phyloP scores from a whole-genome alignment of 108 stramenopile species.

The Nannochloropsis salina region DNA sequence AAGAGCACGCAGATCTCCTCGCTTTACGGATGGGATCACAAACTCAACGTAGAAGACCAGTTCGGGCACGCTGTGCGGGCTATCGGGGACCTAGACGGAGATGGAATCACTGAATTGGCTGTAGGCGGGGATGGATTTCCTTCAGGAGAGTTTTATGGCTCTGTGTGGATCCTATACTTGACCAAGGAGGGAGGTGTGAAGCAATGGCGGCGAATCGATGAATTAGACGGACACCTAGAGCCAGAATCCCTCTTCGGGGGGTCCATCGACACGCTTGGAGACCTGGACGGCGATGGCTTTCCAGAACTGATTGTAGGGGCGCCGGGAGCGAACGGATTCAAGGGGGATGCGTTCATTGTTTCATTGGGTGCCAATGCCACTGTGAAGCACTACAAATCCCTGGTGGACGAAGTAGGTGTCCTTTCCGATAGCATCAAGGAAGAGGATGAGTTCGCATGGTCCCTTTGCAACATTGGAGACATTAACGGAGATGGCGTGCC shows the following conservation, averaged over 20 bases:
- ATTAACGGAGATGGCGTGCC: slow-evolving; percentile 15
- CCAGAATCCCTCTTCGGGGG: not conserved
- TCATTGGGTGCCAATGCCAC: slow-evolving; percentile 10
- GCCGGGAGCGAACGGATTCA: not conserved
- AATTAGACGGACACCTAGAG: not conserved
- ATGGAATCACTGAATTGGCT: not conserved
- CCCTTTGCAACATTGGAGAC: not conserved
- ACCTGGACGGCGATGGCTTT: slow-evolving; percentile 7
- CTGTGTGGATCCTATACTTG: slow-evolving; percentile 17
- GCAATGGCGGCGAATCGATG: not conserved
- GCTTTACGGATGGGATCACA: slow-evolving; percentile 15
- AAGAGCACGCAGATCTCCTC: slow-evolving; percentile 6
- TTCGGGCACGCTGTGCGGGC: not conserved
- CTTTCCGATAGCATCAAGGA: slow-evolving; percentile 5
- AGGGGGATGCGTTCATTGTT: not conserved
- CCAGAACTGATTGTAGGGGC: slow-evolving; percentile 5
- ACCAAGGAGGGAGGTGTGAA: slow-evolving; percentile 2
- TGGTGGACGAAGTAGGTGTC: not conserved
- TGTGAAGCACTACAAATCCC: not conserved
- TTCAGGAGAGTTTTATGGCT: slow-evolving; percentile 7
- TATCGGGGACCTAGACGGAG: not conserved
- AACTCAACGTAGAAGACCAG: not conserved
- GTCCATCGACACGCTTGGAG: not conserved
- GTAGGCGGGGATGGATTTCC: slow-evolving; percentile 15
- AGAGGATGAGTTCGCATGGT: slow-evolving; percentile 7